phyloP scores from a whole-genome alignment of 2,329 filamentous ascomycete species.

The Neofusicoccum sp. region DNA sequence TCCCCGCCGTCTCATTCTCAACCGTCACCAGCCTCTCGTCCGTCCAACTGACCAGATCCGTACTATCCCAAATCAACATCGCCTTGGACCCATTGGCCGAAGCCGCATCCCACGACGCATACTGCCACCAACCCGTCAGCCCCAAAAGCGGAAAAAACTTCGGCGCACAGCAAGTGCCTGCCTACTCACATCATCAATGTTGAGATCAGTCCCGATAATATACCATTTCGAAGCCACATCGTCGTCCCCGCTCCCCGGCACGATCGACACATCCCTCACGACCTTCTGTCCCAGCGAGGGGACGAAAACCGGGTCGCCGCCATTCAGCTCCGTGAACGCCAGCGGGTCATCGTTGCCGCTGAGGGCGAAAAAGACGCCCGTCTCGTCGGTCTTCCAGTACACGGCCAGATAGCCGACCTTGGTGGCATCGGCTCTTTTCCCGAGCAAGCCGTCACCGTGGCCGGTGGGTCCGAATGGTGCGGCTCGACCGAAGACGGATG shows the following conservation, averaged over 20 bases:
- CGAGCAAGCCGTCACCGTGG: not conserved
- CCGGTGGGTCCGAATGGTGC: too few relatives aligned
- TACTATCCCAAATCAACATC: conserved; percentile 20
- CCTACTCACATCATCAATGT: not conserved
- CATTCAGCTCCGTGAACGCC: conserved; percentile 19
- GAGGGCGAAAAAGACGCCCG: not conserved
- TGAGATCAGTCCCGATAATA: conserved; percentile 13
- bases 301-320: conserved; percentile 18
- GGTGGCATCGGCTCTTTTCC: not conserved
- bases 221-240: conserved; percentile 19
- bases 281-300: conserved; percentile 21
- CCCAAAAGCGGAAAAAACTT: too few relatives aligned
- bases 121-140: conserved; percentile 16
- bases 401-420: not conserved
- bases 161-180: too few relatives aligned
- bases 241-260: conserved; percentile 8
- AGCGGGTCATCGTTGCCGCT: not conserved
- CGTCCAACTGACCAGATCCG: conserved; percentile 20
- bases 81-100: conserved; percentile 19
- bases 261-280: conserved; percentile 21
- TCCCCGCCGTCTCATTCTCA: conserved; percentile 20
- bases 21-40: conserved; percentile 18
- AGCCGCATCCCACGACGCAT: conserved; percentile 20
- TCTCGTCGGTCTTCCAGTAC: not conserved
- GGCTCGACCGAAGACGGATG: too few relatives aligned